Evolutionary conservation across 192 early-diverging fungal species (phyloP), one percentile per base, ranked within the genome.

Genomic region (Linnemannia exigua): DNA sequence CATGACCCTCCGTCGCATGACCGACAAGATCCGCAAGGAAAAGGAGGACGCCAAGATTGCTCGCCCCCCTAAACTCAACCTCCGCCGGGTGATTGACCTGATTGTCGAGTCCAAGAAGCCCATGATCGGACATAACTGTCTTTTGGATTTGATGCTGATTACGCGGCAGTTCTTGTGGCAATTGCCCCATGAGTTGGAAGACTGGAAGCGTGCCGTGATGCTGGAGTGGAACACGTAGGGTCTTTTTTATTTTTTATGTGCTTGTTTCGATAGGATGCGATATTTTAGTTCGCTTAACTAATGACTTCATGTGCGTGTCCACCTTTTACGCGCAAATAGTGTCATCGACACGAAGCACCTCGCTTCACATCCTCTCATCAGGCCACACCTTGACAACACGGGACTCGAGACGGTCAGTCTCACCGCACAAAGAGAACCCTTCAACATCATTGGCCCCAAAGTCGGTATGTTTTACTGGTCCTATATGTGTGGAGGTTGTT

Each of bases 91-190:
- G 11, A 93, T 99, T 61, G 97, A 99, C n/a, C 67, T 92, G 47
- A 91, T 98, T 33, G 87, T 91, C 31, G 86, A 90, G 35, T 86
- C 94, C 1, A 90, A 92, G 50, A 95, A 95, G 70, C 97, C 96
- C 2, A 81, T 99, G 2, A 88, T 98, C 37, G 96, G 96, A 33
- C 98, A 99, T 85, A 99, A 99, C 88, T 93, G 95, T 87, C 90
- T 95, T 35, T 91, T 97, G 44, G 98, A 99, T 88, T 67, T 98
- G n/a, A 93, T 94, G 77, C 97, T 97, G 44, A 92, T 94, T 0
- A 88, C 92, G 36, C 90, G 94, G 50, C 93, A 96, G 79, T 98
- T 99, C 77, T 89, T 94, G 84, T 79, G 88, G 48, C 88, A 91
- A 35, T 88, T 98, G 25, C 97, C 97, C 0, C 78, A 87, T 5